Conservation (phyloP, 805 yeast genomes). For the Maudiozyma serrabonitensis region DNA sequence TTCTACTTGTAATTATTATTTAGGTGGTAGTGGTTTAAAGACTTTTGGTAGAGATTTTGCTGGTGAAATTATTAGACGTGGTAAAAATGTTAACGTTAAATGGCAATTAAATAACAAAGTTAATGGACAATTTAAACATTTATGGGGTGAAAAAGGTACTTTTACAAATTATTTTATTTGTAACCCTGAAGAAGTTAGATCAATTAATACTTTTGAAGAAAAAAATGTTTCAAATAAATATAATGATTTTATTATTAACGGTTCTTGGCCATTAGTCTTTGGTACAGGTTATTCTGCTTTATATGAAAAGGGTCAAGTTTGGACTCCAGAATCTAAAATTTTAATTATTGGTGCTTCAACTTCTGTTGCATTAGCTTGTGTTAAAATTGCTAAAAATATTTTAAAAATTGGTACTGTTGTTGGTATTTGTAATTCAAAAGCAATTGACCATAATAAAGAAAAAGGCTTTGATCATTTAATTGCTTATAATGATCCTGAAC, state of each 20-base stretch:
- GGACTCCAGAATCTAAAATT: constrained; percentile 36
- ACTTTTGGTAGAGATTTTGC: constrained; percentile 23
- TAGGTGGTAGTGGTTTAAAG: constrained; percentile 9
- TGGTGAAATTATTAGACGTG: constrained; percentile 22
- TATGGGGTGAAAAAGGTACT: constrained; percentile 32
- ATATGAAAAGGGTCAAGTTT: constrained; percentile 24
- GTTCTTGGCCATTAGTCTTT: constrained; percentile 54
- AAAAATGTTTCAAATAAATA: constrained; percentile 25
- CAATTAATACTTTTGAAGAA: constrained; percentile 22
- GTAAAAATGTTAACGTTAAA: constrained; percentile 11
- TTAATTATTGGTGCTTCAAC: constrained; percentile 70
- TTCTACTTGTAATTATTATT: constrained; percentile 6
- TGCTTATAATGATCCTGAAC: constrained; percentile 43
- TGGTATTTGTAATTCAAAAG: constrained; percentile 44
- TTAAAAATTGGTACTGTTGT: constrained; percentile 42
- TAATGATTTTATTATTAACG: constrained; percentile 24
- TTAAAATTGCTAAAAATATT: constrained; percentile 46
- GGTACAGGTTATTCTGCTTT: constrained; percentile 48
- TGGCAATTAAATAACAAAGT: constrained; percentile 22
- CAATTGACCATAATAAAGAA: constrained; percentile 34
- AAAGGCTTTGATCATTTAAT: constrained; percentile 52
- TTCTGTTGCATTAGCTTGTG: constrained; percentile 48
- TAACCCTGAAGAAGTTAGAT: constrained; percentile 22
- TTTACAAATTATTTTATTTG: constrained; percentile 38
- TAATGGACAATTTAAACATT: constrained; percentile 16